Base-by-base conservation (phyloP, 805 yeast genomes). In the Sungouiella blattae region DNA sequence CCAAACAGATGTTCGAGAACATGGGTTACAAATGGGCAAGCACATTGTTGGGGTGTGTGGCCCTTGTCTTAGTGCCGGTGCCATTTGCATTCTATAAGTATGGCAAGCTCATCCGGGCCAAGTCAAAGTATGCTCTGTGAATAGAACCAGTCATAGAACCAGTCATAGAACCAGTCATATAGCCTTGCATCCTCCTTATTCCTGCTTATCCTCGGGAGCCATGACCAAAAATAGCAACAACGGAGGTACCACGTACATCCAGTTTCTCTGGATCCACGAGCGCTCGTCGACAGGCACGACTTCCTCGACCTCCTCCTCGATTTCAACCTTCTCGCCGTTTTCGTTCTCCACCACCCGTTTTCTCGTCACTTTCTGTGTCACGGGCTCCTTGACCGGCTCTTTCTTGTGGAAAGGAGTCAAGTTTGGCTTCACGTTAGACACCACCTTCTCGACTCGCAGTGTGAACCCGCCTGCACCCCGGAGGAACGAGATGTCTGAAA, bases 241-340 rank as follows among this genome's bases (percentile, higher is more conserved):
- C 11, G 75, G 75, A 2, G 79, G 76, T 6, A 75, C 75, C 17
- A 79, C 60, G 53, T 73, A 77, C 68, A 75, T 64, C 84, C 84
- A 79, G 56, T 79, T 72, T 52, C 72, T 71, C 50, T 78, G 83
- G 12, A 78, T 58, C 56, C 77, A 78, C 4, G 80, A 69, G 25
- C 64, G 49, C 11, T 50, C 52, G 30, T 53, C 63, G 28, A 44
- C 57, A n/a, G n/a, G n/a, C 16, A 42, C 52, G 23, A 52, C 57
- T 16, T 51, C 55, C 13, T 37, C 48, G 13, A 46, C 53, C 33
- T 43, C 55, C 32, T 46, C 55, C 17, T 46, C 58, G 17, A 37
- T 37, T 33, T 52, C 55, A 3, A 46, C 41, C 25, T 43, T 49
- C 7, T 50, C 52, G 1, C 63, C 64, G 2, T 52, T 39, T 9